Conservation (phyloP, 75 land plant genomes). For the Cryptomeria japonica region DNA sequence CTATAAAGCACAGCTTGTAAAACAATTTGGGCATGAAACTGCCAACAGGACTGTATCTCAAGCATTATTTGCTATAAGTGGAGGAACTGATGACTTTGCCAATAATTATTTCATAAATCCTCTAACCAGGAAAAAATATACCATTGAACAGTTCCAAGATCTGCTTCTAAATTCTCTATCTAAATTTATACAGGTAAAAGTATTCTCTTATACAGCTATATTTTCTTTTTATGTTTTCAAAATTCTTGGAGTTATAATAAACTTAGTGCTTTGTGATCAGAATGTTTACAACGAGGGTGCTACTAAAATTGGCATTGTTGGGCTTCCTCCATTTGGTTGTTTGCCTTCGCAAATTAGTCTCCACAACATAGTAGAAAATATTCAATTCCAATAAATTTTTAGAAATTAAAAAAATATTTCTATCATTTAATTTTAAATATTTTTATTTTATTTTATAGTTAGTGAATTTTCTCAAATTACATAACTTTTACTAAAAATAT, state of each 20-base stretch:
- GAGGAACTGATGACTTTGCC: too few species aligned
- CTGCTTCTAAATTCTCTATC: constrained; percentile 37
- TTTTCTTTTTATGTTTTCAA: not conserved
- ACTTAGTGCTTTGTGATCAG: constrained; percentile 21
- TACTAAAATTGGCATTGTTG: constrained; percentile 49
- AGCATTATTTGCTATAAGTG: too few species aligned
- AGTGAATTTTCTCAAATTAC: too few species aligned
- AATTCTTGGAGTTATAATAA: too few species aligned
- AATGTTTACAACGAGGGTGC: constrained; percentile 52
- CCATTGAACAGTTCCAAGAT: constrained; percentile 40
- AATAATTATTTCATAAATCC: constrained; percentile 79
- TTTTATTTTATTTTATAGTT: too few species aligned
- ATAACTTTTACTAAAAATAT: too few species aligned
- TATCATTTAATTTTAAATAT: too few species aligned
- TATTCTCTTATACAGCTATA: not conserved
- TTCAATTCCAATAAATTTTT: too few species aligned
- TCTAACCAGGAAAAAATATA: constrained; percentile 28
- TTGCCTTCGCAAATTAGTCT: constrained; percentile 55
- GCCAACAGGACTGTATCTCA: too few species aligned
- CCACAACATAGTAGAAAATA: constrained; percentile 29
- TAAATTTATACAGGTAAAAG: constrained; percentile 52
- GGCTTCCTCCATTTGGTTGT: constrained; percentile 74
- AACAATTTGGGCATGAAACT: too few species aligned
- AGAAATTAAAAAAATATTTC: too few species aligned
- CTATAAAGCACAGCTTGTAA: too few species aligned